Conservation (phyloP, 148 eudicot genomes). For the Camellia sinensis region DNA sequence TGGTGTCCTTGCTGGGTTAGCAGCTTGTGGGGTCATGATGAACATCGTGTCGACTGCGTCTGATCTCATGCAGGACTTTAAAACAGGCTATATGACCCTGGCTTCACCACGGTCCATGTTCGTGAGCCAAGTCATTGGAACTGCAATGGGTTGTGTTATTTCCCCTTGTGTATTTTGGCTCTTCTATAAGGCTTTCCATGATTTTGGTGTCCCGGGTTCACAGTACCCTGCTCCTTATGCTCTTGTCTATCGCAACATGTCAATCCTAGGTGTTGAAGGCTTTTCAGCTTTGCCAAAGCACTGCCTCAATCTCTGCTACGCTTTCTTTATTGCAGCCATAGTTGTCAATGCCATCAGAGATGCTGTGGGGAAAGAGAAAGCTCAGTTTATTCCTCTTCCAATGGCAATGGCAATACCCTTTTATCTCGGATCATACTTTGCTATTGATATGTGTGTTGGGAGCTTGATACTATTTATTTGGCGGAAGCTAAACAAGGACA, state of each 20-base stretch:
- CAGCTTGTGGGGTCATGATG: conserved; percentile 88
- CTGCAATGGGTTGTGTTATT: conserved; percentile 58
- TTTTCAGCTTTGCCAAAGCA: conserved; percentile 46
- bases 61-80: conserved; percentile 75
- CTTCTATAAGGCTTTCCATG: conserved; percentile 46
- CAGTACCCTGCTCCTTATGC: conserved; percentile 51
- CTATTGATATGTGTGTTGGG: conserved; percentile 70
- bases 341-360: conserved; percentile 41
- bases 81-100: conserved; percentile 69
- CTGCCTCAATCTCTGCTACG: conserved; percentile 43
- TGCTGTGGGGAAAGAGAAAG: conserved; percentile 23
- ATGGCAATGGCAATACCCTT: conserved; percentile 79
- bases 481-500: conserved; percentile 33
- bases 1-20: conserved; percentile 72
- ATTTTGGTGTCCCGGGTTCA: conserved; percentile 34
- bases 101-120: conserved; percentile 70
- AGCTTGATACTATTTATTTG: conserved; percentile 56
- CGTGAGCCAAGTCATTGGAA: conserved; percentile 58
- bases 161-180: conserved; percentile 69
- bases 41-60: conserved; percentile 74
- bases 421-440: conserved; percentile 57
- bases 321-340: conserved; percentile 39
- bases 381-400: conserved; percentile 47
- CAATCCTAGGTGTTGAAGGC: conserved; percentile 55
- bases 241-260: conserved; percentile 40